Evolutionary conservation across 1,284 basidiomycete genomes (phyloP).

Genomic region (Cryptococcus hybrid): DNA sequence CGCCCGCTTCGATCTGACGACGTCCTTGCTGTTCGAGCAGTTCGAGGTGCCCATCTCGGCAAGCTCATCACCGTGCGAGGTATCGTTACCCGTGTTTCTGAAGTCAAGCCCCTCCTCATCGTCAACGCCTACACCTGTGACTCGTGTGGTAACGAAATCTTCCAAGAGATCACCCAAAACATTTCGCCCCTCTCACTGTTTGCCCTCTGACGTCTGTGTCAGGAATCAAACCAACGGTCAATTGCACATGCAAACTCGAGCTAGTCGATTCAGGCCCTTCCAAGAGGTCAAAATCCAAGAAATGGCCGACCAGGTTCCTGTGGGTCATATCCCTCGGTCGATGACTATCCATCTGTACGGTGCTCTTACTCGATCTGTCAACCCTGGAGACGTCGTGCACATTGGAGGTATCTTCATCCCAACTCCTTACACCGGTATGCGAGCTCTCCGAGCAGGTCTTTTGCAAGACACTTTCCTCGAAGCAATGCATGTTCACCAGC

Average conservation of each 20-base stretch:
- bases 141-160: conserved; percentile 95
- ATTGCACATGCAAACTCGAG: conserved; percentile 97
- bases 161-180: conserved; percentile 94
- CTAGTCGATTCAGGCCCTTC: conserved; percentile 96
- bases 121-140: conserved; percentile 99
- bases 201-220: conserved; percentile 81
- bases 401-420: conserved; percentile 86
- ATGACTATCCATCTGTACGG: conserved; percentile 97
- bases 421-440: conserved; percentile 85
- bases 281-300: conserved; percentile 99
- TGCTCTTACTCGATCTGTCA: conserved; percentile 83
- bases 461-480: conserved; percentile 98
- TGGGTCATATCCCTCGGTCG: conserved; percentile 96
- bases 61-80: conserved; percentile 93
- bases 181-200: conserved; percentile 82
- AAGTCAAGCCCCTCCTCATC: conserved; percentile 95
- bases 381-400: conserved; percentile 93
- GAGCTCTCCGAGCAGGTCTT: conserved; percentile 87
- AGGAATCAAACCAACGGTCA: conserved; percentile 86
- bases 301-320: conserved; percentile 99
- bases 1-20: conserved; percentile 69
- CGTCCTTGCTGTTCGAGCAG: conserved; percentile 81
- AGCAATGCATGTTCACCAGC: conserved; percentile 82
- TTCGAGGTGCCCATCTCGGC: conserved; percentile 81
- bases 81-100: conserved; percentile 96